phyloP scores from a whole-genome alignment of 2,329 filamentous ascomycete genomes.

The Cladophialophora psammophila region DNA sequence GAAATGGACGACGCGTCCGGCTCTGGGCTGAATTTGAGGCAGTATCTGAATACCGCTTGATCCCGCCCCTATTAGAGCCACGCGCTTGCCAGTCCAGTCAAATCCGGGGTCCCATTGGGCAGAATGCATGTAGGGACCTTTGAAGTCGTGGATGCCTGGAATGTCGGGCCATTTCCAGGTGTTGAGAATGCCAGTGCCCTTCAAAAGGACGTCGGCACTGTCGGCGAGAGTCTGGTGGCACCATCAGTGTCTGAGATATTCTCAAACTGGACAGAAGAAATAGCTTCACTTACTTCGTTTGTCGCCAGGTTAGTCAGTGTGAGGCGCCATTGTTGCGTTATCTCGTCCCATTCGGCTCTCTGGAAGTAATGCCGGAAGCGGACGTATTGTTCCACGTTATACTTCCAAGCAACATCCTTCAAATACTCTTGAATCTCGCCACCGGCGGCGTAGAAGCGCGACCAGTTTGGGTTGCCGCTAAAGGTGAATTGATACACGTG shows the following conservation, averaged over 20 bases:
- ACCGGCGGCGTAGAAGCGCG: conserved; percentile 31
- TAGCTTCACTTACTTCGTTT: conserved; percentile 7
- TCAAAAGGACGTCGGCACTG: conserved; percentile 49
- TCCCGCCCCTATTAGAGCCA: conserved; percentile 41
- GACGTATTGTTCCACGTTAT: conserved; percentile 37
- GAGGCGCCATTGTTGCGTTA: conserved; percentile 10
- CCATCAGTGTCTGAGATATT: no score
- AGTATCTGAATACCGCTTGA: conserved; percentile 43
- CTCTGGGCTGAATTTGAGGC: conserved; percentile 49
- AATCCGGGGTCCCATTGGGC: conserved; percentile 44
- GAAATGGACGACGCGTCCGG: conserved; percentile 35
- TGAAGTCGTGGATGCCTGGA: conserved; percentile 45
- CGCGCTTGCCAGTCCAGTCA: conserved; percentile 39
- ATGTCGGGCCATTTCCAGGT: conserved; percentile 49
- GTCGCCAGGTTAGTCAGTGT: conserved; percentile 2
- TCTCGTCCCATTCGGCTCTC: conserved; percentile 34
- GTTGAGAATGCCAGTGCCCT: conserved; percentile 50
- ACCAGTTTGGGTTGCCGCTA: conserved; percentile 48
- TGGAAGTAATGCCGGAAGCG: conserved; percentile 33
- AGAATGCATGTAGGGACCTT: conserved; percentile 46
- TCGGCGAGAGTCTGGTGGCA: conserved; percentile 26
- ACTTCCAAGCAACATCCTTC: conserved; percentile 24
- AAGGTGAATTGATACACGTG: conserved; percentile 61
- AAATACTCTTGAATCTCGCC: conserved; percentile 34
- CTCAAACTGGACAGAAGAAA: no score